Percentiles rank a stretch among this genome's conserved stretches.
These are phyloP conservation scores for Lactifluus piperatus DNA, from an alignment of 768 basidiomycete genomes.

Conservation along the genomic window DNA sequence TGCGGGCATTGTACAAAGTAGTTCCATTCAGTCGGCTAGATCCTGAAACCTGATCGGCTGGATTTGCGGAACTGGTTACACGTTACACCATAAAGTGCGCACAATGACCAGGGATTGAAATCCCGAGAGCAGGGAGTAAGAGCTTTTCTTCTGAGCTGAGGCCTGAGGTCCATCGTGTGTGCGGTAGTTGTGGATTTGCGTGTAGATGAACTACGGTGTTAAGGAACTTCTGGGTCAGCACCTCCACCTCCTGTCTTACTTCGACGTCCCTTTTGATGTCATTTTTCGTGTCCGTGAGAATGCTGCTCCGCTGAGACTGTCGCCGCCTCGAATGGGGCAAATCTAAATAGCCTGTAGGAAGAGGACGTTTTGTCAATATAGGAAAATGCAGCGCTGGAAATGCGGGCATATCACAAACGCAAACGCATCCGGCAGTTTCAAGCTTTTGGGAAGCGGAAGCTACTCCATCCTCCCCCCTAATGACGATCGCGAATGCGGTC, in stretches of 20 bases:
- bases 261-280: neutral
- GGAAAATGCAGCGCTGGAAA: neutral
- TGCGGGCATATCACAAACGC: neutral
- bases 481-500: neutral
- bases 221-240: neutral
- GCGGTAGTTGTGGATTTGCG: neutral
- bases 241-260: neutral
- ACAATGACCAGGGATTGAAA: no score
- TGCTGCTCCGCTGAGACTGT: neutral
- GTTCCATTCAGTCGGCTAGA: no score
- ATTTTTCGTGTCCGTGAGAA: neutral
- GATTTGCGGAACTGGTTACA: no score
- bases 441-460: no score
- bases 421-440: neutral
- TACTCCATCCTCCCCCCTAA: neutral
- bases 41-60: no score
- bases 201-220: neutral
- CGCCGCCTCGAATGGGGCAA: neutral
- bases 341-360: neutral
- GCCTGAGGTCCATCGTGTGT: no score
- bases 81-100: no score
- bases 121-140: no score
- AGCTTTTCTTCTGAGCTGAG: no score
- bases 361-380: neutral
- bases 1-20: no score